phyloP scores from a whole-genome alignment of 106 monocot species.

The Gastrodia elata region DNA sequence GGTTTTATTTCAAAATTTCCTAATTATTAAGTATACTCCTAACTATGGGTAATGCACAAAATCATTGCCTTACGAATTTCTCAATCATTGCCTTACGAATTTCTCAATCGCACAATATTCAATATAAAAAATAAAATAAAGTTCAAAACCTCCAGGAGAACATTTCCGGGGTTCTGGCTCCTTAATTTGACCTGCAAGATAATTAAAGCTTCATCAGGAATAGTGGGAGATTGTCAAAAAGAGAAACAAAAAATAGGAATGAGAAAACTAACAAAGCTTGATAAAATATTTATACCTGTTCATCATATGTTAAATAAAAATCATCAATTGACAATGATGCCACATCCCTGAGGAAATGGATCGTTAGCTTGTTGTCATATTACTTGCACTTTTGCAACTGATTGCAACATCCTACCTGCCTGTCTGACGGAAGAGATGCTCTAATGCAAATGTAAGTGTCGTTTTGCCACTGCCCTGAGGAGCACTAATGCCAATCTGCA shows the following conservation, averaged over 20 bases:
- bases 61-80: slow-evolving; percentile 2
- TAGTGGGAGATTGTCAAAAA: not conserved
- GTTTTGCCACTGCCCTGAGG: slow-evolving; percentile 99
- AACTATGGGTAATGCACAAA: not conserved
- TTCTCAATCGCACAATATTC: not conserved
- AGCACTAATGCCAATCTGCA: slow-evolving; percentile 94
- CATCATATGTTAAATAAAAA: slow-evolving; percentile 92
- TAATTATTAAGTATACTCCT: not conserved
- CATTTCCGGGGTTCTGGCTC: slow-evolving; percentile 76
- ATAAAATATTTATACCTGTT: slow-evolving; percentile 43
- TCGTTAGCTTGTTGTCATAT: slow-evolving; percentile 2
- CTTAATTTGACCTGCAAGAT: slow-evolving; percentile 56
- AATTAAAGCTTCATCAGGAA: slow-evolving; percentile 4
- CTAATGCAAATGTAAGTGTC: slow-evolving; percentile 90
- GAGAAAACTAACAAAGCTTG: not conserved
- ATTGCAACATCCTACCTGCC: slow-evolving; percentile 40
- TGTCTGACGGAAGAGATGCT: slow-evolving; percentile 60
- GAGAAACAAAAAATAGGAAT: not conserved
- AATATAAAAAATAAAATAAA: not conserved
- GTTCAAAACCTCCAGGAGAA: slow-evolving; percentile 77
- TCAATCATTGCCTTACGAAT: slow-evolving; percentile 1
- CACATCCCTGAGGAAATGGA: slow-evolving; percentile 47
- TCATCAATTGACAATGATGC: slow-evolving; percentile 95
- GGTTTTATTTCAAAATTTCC: not conserved
- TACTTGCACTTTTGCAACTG: not conserved